Base-by-base conservation (phyloP, 805 yeast species). In the Candida incommunis region DNA sequence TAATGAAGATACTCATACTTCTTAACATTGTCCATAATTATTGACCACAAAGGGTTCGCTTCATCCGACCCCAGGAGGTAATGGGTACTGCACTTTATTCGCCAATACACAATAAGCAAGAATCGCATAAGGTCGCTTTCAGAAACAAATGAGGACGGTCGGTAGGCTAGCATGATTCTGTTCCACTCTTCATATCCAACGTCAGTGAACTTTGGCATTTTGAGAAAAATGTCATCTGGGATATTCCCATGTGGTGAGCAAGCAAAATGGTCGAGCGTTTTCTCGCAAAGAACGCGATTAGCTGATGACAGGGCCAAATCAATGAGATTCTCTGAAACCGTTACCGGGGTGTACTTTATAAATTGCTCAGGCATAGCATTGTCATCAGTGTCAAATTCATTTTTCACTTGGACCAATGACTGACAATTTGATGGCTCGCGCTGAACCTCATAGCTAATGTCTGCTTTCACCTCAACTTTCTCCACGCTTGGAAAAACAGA, bases 121-220 rank as follows among this genome's bases (percentile, higher is more conserved):
- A 48, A 48, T 37, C 43, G 41, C 31, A 46, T 47, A 24, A 48
- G 23, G 22, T 48, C 51, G 13, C 22, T 24, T 27, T 48, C 51
- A 16, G 23, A 34, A 23, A 34, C 37, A 43, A 48, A 48, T 15
- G 51, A 48, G 4, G 45, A 40, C 21, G 51, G 51, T 20, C 51
- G 43, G 43, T 48, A 48, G 7, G 49, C 51, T 27, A 40, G 46
- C 51, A 48, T 48, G 29, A 48, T 44, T 15, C 51, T 47, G n/a
- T 22, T 41, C 51, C 51, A 48, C 35, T 48, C 51, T 4, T 40
- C 41, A 22, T 40, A 29, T 9, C 45, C 47, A 16, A 41, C 42
- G 9, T 48, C 49, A 20, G 49, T 44, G 47, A 46, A 46, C 27
- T 37, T 25, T 3, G 51, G 51, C 15, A 48, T 41, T 18, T 44